Base-by-base conservation (phyloP, 768 basidiomycete species). In the Cytidiella melzeri region DNA sequence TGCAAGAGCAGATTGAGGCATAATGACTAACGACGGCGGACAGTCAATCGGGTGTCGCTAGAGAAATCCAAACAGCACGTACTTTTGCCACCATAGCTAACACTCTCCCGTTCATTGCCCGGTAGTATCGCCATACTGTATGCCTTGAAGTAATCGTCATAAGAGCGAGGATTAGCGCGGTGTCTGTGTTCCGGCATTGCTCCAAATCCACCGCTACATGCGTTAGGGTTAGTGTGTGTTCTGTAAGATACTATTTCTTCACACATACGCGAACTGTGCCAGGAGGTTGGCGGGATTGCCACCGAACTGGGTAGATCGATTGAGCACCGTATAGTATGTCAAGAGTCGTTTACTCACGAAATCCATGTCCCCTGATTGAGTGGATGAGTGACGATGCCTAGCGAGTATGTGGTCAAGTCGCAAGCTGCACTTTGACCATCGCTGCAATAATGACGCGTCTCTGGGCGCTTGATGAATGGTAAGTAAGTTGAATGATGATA, bases 21-120 rank as follows among this genome's bases (percentile, higher is more conserved):
- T 93, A 47, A 99, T 90, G 55, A 98, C 96, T 98, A 56, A 11
- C 15, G n/a, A n/a, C n/a, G n/a, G n/a, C n/a, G n/a, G n/a, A n/a
- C n/a, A n/a, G 50, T 24, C 55, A 48, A 41, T 50, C 52, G 26
- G 30, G 36, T 7, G 47, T 36, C 43, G 36, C 43, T 41, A 45
- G 45, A 37, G 53, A 30, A 38, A 39, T 45, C 54, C 55, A 60
- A 55, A 61, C 61, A 62, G 64, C 67, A 85, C 83, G 51, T 58
- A 88, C 96, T 92, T 75, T 98, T 98, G 64, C 96, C 96, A 55
- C 96, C 96, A 59, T 94, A 98, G 48, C 92, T 90, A 25, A 99
- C 69, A 64, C 98, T 96, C 54, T 91, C 82, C 68, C 92, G 75
- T 67, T 92, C 85, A 55, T 77, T 76, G 25, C 91, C 84, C 1